Conservation (phyloP, 257 asterid species). For the Fraxinus quadrangulata region DNA sequence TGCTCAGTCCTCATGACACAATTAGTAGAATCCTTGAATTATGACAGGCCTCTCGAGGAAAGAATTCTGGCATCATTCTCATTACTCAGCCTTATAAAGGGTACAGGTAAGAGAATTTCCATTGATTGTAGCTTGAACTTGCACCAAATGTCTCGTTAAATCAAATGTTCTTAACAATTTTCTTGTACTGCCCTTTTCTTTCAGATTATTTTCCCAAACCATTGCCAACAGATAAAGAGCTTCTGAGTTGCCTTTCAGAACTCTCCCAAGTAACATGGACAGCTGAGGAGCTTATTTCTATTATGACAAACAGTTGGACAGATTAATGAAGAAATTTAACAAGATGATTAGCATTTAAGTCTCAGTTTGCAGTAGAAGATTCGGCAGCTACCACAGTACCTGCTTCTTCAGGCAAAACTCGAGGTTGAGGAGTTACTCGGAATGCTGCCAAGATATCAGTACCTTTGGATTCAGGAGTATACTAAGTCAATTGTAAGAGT, state of each 20-base stretch:
- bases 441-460: conserved; percentile 29
- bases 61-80: conserved; percentile 69
- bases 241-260: conserved; percentile 40
- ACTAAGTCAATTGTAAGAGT: no score
- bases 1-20: conserved; percentile 58
- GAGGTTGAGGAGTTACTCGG: conserved; percentile 30
- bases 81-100: conserved; percentile 48
- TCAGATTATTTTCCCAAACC: conserved; percentile 47
- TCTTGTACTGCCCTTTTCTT: background rate
- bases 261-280: conserved; percentile 71
- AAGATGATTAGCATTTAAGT: background rate
- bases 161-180: background rate
- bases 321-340: background rate
- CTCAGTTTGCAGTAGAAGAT: background rate
- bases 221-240: conserved; percentile 32
- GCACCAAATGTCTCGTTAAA: background rate
- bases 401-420: conserved; percentile 21
- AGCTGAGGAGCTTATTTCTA: conserved; percentile 58
- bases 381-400: background rate
- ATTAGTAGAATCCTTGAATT: conserved; percentile 41
- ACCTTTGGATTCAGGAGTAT: conserved; percentile 17
- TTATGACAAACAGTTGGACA: conserved; percentile 27
- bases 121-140: background rate
- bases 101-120: conserved; percentile 48
- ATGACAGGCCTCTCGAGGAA: conserved; percentile 54